Evolutionary conservation across 163 green algal species (phyloP).

Genomic region (Scenedesmus sp.): DNA sequence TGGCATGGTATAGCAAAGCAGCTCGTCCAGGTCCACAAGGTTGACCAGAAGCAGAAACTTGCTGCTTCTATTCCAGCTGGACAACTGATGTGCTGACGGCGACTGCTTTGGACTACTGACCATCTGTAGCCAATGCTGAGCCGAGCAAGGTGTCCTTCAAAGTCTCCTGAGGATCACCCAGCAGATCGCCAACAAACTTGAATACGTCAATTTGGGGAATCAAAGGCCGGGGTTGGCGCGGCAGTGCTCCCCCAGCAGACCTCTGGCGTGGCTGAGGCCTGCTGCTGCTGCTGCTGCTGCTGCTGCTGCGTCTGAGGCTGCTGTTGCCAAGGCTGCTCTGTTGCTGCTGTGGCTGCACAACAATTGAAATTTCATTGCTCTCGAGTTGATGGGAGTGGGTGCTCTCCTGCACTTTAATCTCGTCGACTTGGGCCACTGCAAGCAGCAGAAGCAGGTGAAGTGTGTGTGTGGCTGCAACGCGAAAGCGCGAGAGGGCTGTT

Average conservation of each 20-base stretch:
- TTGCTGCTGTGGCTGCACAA: neutral
- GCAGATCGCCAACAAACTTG: conserved; percentile 23
- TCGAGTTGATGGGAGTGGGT: neutral
- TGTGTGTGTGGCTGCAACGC: conserved; percentile 23
- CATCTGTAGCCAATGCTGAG: conserved; percentile 44
- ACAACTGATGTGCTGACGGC: neutral
- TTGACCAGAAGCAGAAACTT: neutral
- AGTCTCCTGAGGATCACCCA: conserved; percentile 32
- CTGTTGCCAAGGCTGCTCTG: too few species aligned
- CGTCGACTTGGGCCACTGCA: neutral
- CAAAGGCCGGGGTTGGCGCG: conserved; percentile 5
- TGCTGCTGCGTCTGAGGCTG: neutral
- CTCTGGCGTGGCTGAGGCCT: conserved; percentile 10
- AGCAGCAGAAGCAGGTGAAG: neutral
- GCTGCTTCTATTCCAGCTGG: neutral
- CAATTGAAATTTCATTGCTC: too few species aligned
- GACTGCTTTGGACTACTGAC: neutral
- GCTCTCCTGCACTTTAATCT: neutral
- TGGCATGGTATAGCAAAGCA: neutral
- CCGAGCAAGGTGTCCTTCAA: conserved; percentile 50
- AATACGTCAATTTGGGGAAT: conserved; percentile 41
- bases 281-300: conserved; percentile 12
- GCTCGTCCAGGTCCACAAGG: too few species aligned
- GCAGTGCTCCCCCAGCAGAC: neutral
- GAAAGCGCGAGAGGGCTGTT: neutral